Percentiles rank a stretch among this genome's conserved stretches.
These are phyloP conservation scores for Passiflora organensis DNA, from an alignment of 345 rosid species.

Conservation along the genomic window DNA sequence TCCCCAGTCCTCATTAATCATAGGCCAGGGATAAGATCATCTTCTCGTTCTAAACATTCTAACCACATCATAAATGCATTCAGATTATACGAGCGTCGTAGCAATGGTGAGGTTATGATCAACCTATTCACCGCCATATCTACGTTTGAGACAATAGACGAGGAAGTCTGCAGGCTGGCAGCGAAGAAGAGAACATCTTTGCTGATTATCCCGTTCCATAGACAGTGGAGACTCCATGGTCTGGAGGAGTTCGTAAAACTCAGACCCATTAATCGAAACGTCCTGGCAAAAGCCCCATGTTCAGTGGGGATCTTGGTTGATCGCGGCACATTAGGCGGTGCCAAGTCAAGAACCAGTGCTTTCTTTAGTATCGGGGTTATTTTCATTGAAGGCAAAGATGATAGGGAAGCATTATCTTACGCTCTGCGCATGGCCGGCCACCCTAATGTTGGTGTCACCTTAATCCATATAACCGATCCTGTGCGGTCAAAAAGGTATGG, in stretches of 20 bases:
- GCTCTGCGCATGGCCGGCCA: constrained; percentile 27
- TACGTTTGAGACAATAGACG: constrained; percentile 42
- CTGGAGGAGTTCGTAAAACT: constrained; percentile 20
- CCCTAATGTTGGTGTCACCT: constrained; percentile 10
- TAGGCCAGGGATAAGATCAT: constrained; percentile 3
- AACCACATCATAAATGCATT: constrained; percentile 36
- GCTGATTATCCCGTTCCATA: constrained; percentile 45
- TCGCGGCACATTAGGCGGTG: constrained; percentile 21
- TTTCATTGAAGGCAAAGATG: constrained; percentile 33
- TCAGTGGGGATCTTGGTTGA: constrained; percentile 42
- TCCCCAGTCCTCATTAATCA: constrained; percentile 15
- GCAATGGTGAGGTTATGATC: constrained; percentile 28
- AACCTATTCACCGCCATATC: constrained; percentile 44
- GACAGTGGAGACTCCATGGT: constrained; percentile 34
- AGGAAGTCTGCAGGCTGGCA: constrained; percentile 51
- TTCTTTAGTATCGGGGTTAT: constrained; percentile 35
- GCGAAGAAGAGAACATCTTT: constrained; percentile 44
- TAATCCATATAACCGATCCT: constrained; percentile 13
- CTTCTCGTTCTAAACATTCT: background rate
- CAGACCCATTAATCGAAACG: constrained; percentile 35
- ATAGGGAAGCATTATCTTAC: constrained; percentile 27
- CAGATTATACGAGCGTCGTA: constrained; percentile 31
- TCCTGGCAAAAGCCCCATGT: constrained; percentile 47
- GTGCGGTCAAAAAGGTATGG: background rate
- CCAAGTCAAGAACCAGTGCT: constrained; percentile 4